phyloP scores from a whole-genome alignment of 495 filamentous ascomycete species.

The Neurospora sp. region DNA sequence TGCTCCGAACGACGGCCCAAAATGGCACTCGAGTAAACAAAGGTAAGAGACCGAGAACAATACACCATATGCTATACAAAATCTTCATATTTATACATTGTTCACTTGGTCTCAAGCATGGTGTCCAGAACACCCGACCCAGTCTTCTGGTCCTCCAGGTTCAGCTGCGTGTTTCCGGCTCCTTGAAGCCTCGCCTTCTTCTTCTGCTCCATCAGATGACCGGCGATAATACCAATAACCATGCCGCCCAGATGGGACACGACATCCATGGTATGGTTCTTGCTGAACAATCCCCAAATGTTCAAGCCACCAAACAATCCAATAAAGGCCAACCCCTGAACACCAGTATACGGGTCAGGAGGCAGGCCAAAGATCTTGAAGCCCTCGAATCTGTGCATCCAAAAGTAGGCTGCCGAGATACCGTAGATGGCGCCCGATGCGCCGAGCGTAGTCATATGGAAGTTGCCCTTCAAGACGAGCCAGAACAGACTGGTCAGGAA shows the following conservation, averaged over 20 bases:
- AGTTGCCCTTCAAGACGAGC: conserved; percentile 39
- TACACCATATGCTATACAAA: background rate
- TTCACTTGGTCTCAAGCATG: background rate
- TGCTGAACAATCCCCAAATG: conserved; percentile 30
- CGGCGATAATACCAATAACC: conserved; percentile 36
- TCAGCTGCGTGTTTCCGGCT: background rate
- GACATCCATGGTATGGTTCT: conserved; percentile 45
- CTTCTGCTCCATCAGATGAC: conserved; percentile 20
- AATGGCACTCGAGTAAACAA: background rate
- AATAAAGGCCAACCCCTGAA: conserved; percentile 41
- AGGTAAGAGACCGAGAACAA: background rate
- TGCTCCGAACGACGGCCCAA: background rate
- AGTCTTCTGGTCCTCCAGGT: background rate
- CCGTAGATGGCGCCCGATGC: conserved; percentile 66
- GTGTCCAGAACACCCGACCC: background rate
- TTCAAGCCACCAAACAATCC: conserved; percentile 37
- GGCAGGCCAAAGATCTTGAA: conserved; percentile 43
- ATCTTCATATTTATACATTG: background rate
- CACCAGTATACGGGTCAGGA: conserved; percentile 37
- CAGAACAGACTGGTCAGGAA: conserved; percentile 51
- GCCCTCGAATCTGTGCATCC: conserved; percentile 46
- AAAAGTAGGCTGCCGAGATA: conserved; percentile 56
- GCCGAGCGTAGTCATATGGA: conserved; percentile 45
- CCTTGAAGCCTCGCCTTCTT: conserved; percentile 6
- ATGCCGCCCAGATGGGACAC: conserved; percentile 66